phyloP scores from a whole-genome alignment of 179 eudicot species.

The Amaranthus tricolor region DNA sequence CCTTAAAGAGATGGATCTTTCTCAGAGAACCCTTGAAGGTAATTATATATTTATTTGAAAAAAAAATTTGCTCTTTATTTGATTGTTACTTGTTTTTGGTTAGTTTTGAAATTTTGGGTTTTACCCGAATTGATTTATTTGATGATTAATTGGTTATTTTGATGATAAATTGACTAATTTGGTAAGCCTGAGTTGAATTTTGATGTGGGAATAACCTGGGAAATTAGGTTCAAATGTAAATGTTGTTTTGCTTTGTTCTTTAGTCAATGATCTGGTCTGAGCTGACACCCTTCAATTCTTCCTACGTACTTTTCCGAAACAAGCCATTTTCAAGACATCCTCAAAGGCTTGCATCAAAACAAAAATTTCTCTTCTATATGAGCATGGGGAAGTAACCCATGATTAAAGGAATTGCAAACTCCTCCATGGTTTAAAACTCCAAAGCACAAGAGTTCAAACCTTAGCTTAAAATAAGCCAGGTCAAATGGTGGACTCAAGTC shows the following conservation, averaged over 20 bases:
- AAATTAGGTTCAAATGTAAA: not conserved
- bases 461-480: no score
- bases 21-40: constrained; percentile 67
- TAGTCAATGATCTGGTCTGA: not conserved
- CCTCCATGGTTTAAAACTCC: no score
- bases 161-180: not conserved
- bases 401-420: no score
- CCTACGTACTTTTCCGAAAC: no score
- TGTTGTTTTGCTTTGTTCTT: not conserved
- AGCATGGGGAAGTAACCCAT: no score
- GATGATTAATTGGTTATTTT: not conserved
- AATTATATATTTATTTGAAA: not conserved
- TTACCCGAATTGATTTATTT: not conserved
- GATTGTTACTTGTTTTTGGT: not conserved
- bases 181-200: not conserved
- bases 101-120: constrained; percentile 10
- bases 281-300: no score
- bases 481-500: no score
- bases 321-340: no score
- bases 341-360: no score
- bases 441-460: no score
- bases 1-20: constrained; percentile 69
- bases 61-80: constrained; percentile 8
- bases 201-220: not conserved
- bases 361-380: no score